Percentiles rank a stretch among this genome's conserved stretches.
These are phyloP conservation scores for Pyrenophora seminiperda DNA, from an alignment of 2,329 filamentous ascomycete genomes.

Conservation along the genomic window DNA sequence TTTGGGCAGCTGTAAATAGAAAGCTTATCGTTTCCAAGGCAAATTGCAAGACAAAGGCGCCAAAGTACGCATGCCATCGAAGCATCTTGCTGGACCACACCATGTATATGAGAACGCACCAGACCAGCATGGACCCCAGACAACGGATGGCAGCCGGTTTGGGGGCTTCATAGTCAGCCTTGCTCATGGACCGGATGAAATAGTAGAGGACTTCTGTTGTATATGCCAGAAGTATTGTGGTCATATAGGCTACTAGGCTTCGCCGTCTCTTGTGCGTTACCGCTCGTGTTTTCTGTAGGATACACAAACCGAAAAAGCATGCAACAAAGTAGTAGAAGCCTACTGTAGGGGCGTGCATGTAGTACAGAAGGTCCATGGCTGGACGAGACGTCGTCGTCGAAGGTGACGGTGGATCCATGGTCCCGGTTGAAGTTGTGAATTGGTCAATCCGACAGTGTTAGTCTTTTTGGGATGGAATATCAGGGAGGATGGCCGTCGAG, in stretches of 20 bases:
- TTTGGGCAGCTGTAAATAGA: constrained; percentile 29
- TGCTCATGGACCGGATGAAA: constrained; percentile 36
- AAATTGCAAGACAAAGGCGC: constrained; percentile 41
- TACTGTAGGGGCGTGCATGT: constrained; percentile 41
- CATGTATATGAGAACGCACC: constrained; percentile 33
- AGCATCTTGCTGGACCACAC: constrained; percentile 31
- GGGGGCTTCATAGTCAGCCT: constrained; percentile 38
- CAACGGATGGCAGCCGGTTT: constrained; percentile 42
- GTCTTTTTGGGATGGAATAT: background rate
- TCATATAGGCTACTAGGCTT: constrained; percentile 22
- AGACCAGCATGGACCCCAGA: constrained; percentile 44
- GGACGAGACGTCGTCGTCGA: constrained; percentile 20
- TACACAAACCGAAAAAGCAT: constrained; percentile 33
- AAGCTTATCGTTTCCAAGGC: constrained; percentile 39
- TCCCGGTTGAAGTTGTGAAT: constrained; percentile 4
- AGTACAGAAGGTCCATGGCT: constrained; percentile 39
- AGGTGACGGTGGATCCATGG: constrained; percentile 16
- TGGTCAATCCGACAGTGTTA: background rate
- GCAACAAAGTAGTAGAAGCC: constrained; percentile 41
- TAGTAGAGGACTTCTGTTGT: constrained; percentile 43
- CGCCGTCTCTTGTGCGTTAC: constrained; percentile 32
- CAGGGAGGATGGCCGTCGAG: background rate
- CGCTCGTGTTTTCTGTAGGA: constrained; percentile 38
- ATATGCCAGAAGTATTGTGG: constrained; percentile 30
- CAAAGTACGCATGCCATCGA: constrained; percentile 44